Percentiles rank a stretch among this genome's conserved stretches.
phyloP scores from a whole-genome alignment of 495 filamentous ascomycete genomes.

The Penicillium riverlandense region DNA sequence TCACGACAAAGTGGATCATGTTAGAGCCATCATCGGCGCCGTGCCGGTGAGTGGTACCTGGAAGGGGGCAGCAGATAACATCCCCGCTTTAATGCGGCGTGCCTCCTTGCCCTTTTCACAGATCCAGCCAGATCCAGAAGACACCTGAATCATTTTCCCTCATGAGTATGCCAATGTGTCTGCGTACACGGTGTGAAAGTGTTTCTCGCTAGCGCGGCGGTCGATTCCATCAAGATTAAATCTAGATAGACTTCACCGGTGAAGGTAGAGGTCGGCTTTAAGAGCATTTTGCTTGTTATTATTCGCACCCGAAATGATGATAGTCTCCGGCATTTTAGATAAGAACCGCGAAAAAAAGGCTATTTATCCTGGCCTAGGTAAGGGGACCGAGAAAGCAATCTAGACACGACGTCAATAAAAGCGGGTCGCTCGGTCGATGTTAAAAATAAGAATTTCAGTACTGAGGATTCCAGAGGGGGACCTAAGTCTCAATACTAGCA shows the following conservation, averaged over 20 bases:
- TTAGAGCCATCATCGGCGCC: constrained; percentile 11
- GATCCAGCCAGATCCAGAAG: constrained; percentile 15
- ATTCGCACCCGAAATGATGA: constrained; percentile 2
- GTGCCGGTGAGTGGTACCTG: constrained; percentile 21
- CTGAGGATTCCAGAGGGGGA: too few relatives aligned
- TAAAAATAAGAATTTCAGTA: too few relatives aligned
- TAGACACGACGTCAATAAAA: too few relatives aligned
- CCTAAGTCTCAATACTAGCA: too few relatives aligned
- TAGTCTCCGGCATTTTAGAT: neutral
- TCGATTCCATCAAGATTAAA: constrained; percentile 2
- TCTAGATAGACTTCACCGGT: constrained; percentile 16
- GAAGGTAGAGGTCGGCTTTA: constrained; percentile 14
- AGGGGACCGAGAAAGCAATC: too few relatives aligned
- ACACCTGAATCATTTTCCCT: constrained; percentile 11
- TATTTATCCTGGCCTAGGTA: too few relatives aligned
- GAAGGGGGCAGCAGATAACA: constrained; percentile 13
- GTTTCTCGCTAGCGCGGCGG: constrained; percentile 7
- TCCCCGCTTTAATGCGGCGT: constrained; percentile 8
- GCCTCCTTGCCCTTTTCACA: constrained; percentile 12
- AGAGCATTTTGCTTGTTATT: neutral
- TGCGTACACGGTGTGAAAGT: constrained; percentile 18
- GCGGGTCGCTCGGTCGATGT: too few relatives aligned
- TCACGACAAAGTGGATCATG: constrained; percentile 17
- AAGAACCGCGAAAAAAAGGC: too few relatives aligned
- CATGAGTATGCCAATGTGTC: constrained; percentile 20